Evolutionary conservation across 2,329 filamentous ascomycete species (phyloP), one percentile per base, ranked within the genome.

Genomic region (Fusarium sp.): DNA sequence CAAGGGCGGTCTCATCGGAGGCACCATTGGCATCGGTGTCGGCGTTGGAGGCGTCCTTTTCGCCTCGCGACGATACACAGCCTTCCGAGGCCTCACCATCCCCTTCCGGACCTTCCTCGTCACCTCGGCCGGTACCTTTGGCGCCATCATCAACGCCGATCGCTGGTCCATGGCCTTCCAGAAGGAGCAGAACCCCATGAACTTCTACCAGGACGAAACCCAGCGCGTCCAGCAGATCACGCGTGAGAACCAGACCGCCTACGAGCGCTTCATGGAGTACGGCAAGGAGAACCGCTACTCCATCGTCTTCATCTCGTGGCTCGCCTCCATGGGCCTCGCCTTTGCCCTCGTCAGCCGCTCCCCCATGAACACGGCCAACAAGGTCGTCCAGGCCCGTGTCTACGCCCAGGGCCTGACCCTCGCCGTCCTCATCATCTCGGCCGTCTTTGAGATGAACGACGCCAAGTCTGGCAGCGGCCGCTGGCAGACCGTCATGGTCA

Each of bases 71-170:
- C 92, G 95, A 79, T 98, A 93, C 83, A 88, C 91, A 58, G 91
- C 91, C 78, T 94, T 98, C 87, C 91, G 94, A 76, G 85, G 88
- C 75, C 91, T 99, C 71, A 98, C 96, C 0, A 81, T 98, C 1
- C 97, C 95, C 20, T 95, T 99, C 89, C 94, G 95, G 77, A 88
- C 94, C 64, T 99, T 98, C 90, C 91, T 98, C 73, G 90, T 97
- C 74, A 93, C 94, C 52, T 97, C 95, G 10, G 83, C 91, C 13
- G 91, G 90, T 57, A 98, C 97, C 5, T 98, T 98, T 81, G 88
- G 91, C 74, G 92, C 95, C 86, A 98, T 99, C 84, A 91, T 98
- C 81, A 88, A 91, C 70, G 97, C 97, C 74, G 97, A 99, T 79
- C 93, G 94, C 77, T 83, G 82, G 81, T 87, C 85, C 67, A 86